A percentile compares a stretch with the other conserved stretches of the same genome.
Conservation (phyloP, 1,284 basidiomycete genomes). For the Thecaphora thlaspeos region DNA sequence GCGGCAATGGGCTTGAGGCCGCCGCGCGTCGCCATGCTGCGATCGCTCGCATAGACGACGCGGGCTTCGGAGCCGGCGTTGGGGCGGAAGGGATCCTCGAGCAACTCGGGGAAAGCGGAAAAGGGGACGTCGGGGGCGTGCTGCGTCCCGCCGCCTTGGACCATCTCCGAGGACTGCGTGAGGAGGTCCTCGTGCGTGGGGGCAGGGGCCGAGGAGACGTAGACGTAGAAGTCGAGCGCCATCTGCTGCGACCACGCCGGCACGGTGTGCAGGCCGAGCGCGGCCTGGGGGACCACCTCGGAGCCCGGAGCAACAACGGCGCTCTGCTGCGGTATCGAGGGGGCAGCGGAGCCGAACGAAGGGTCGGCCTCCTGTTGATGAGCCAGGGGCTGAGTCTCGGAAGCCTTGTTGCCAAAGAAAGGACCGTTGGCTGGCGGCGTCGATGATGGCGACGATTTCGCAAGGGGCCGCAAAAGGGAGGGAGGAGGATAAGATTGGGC, state of each 20-base stretch:
- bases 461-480: too few species aligned
- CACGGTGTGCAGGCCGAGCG: neutral
- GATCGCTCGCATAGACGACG: neutral
- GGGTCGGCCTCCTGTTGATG: too few species aligned
- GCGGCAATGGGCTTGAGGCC: slow-evolving; percentile 21
- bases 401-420: too few species aligned
- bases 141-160: slow-evolving; percentile 4
- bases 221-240: slow-evolving; percentile 39
- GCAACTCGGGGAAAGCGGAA: slow-evolving; percentile 16
- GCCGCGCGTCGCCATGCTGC: neutral
- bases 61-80: neutral
- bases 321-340: too few species aligned
- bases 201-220: slow-evolving; percentile 20
- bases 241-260: slow-evolving; percentile 20
- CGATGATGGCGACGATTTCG: too few species aligned
- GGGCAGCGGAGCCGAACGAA: too few species aligned
- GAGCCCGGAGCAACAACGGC: too few species aligned
- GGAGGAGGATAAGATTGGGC: too few species aligned
- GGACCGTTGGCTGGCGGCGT: too few species aligned
- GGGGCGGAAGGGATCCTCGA: slow-evolving; percentile 14
- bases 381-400: too few species aligned
- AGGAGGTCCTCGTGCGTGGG: slow-evolving; percentile 12
- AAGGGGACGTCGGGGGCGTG: slow-evolving; percentile 21
- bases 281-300: too few species aligned
- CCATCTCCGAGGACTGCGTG: slow-evolving; percentile 32